These are phyloP conservation scores for Chlorella sorokiniana DNA, from an alignment of 139 green algal genomes.

Conservation along the genomic window DNA sequence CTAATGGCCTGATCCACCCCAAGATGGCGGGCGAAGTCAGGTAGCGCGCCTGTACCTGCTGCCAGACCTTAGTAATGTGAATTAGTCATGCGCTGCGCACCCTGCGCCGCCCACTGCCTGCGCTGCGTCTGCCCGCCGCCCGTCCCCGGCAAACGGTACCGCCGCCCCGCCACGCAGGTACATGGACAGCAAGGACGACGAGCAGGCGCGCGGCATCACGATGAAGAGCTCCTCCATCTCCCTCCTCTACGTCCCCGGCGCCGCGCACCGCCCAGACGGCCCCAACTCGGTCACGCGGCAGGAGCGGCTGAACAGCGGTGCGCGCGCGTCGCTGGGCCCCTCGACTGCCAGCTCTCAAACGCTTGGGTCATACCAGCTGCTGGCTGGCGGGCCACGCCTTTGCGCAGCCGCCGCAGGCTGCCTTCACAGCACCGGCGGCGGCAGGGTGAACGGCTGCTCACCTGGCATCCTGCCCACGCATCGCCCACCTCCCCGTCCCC, in stretches of 20 bases:
- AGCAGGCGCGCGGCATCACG: conserved; percentile 96
- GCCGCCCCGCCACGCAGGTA: conserved; percentile 48
- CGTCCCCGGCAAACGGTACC: neutral
- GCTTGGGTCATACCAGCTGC: too few relatives aligned
- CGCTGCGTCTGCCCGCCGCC: too few relatives aligned
- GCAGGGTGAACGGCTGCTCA: neutral
- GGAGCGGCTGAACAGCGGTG: conserved; percentile 43
- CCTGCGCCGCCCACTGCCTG: neutral
- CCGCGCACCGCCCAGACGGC: conserved; percentile 48
- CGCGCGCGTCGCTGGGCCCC: neutral
- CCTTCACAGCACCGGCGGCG: neutral
- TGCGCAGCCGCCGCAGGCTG: too few relatives aligned
- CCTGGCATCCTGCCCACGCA: neutral
- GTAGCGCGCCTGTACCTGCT: neutral
- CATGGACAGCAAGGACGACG: conserved; percentile 95
- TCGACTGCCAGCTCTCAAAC: too few relatives aligned
- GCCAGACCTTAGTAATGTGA: too few relatives aligned
- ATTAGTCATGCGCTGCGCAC: too few relatives aligned
- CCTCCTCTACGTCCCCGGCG: conserved; percentile 84
- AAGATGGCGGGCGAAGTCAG: conserved; percentile 80
- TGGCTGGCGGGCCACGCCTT: too few relatives aligned
- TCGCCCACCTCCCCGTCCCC: neutral
- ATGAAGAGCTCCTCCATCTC: conserved; percentile 98
- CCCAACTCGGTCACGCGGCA: conserved; percentile 39
- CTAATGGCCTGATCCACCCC: conserved; percentile 97